A percentile compares a stretch with the other conserved stretches of the same genome.
Conservation (phyloP, 306 rosid species). For the Vigna angularis region DNA sequence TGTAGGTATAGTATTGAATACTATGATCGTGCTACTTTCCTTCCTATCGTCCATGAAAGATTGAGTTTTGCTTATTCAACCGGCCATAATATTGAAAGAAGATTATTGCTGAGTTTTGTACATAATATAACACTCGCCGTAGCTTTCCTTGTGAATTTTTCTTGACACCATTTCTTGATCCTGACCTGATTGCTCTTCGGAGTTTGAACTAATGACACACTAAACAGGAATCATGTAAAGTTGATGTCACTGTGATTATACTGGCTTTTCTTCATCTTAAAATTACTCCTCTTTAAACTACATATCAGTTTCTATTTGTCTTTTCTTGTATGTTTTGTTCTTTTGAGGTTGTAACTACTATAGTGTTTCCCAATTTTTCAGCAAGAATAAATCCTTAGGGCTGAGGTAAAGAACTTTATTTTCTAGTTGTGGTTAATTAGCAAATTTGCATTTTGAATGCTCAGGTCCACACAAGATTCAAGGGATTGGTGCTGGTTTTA, state of each 20-base stretch:
- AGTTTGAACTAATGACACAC: background rate
- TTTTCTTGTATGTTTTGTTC: conserved; percentile 20
- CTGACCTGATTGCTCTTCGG: conserved; percentile 26
- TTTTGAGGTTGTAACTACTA: background rate
- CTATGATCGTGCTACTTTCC: conserved; percentile 7
- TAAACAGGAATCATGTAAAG: conserved; percentile 4
- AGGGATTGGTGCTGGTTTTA: conserved; percentile 92
- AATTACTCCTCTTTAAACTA: background rate
- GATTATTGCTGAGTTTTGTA: conserved; percentile 9
- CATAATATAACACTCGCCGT: background rate
- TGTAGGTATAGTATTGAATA: conserved; percentile 5
- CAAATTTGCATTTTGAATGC: conserved; percentile 39
- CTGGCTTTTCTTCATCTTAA: conserved; percentile 12
- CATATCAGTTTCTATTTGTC: background rate
- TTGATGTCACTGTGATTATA: conserved; percentile 16
- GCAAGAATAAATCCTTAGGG: conserved; percentile 9
- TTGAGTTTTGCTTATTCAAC: background rate
- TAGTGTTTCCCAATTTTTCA: conserved; percentile 11
- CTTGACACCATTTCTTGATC: conserved; percentile 27
- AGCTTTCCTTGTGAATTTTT: background rate
- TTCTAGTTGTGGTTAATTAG: conserved; percentile 28
- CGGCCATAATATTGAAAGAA: conserved; percentile 6
- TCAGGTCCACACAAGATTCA: conserved; percentile 92
- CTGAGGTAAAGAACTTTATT: conserved; percentile 17
- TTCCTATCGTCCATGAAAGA: conserved; percentile 18